A percentile compares a stretch with the other conserved stretches of the same genome.
These are phyloP conservation scores for Pythium biforme DNA, from an alignment of 352 stramenopile genomes.

Conservation along the genomic window DNA sequence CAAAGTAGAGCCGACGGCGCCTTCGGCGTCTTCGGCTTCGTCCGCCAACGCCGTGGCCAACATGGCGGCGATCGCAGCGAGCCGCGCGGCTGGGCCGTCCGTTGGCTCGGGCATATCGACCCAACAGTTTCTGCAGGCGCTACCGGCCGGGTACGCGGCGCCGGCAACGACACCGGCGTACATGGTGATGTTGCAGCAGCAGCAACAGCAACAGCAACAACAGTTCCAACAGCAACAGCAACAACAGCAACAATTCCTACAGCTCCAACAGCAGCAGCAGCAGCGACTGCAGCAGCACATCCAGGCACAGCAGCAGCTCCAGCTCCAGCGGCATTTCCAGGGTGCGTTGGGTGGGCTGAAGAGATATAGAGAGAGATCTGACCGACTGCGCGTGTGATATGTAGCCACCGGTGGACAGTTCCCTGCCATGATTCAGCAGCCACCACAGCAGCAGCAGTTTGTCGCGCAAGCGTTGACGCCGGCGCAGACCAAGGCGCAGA, in stretches of 20 bases:
- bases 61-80: conserved; percentile 28
- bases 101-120: conserved; percentile 27
- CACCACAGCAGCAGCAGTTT: conserved; percentile 5
- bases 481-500: conserved; percentile 4
- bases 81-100: conserved; percentile 5
- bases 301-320: conserved; percentile 22
- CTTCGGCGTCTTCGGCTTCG: neutral
- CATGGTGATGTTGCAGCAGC: conserved; percentile 28
- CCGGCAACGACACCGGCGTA: conserved; percentile 26
- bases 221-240: neutral
- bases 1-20: conserved; percentile 25
- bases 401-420: neutral
- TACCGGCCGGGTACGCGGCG: conserved; percentile 27
- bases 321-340: conserved; percentile 19
- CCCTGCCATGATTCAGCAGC: conserved; percentile 1
- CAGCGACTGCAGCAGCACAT: conserved; percentile 24
- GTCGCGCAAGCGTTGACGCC: neutral
- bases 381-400: neutral
- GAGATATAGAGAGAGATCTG: too few species aligned
- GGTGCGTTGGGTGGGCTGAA: too few species aligned
- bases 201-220: conserved; percentile 23
- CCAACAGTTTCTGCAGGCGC: conserved; percentile 37
- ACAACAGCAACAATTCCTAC: conserved; percentile 10
- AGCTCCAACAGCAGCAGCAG: conserved; percentile 6
- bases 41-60: conserved; percentile 9